Evolutionary conservation across 2,329 filamentous ascomycete genomes (phyloP).

Genomic region (Calonectria montana): DNA sequence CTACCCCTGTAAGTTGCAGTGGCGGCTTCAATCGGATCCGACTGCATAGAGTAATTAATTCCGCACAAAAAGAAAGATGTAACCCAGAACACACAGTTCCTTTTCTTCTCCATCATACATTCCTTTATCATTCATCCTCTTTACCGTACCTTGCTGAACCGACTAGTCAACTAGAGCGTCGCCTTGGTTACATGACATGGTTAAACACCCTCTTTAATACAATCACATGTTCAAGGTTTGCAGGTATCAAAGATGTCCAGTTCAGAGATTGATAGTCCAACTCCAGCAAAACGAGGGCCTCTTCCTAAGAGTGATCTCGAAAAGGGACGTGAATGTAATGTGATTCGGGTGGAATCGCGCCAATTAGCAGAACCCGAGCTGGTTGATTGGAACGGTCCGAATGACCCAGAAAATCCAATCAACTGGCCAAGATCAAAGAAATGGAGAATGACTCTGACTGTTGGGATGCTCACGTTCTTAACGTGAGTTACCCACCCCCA

Average conservation of each 20-base stretch:
- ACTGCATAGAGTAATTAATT: slow-evolving; percentile 5
- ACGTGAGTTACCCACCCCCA: slow-evolving; percentile 12
- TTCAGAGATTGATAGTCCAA: not conserved
- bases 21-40: not conserved
- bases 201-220: not conserved
- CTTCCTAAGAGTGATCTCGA: not conserved
- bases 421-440: slow-evolving; percentile 28
- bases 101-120: not conserved
- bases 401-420: slow-evolving; percentile 24
- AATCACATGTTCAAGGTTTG: not conserved
- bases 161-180: not conserved
- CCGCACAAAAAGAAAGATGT: not conserved
- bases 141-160: not conserved
- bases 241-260: not conserved
- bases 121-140: not conserved
- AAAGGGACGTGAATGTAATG: not conserved
- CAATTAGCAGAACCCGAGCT: not conserved
- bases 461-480: slow-evolving; percentile 22
- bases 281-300: not conserved
- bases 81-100: not conserved
- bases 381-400: slow-evolving; percentile 22
- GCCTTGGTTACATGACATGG: not conserved
- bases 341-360: not conserved
- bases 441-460: slow-evolving; percentile 21
- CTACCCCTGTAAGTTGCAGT: slow-evolving; percentile 6